Evolutionary conservation across 257 asterid genomes (phyloP).

Genomic region (Gardenia jasminoides): DNA sequence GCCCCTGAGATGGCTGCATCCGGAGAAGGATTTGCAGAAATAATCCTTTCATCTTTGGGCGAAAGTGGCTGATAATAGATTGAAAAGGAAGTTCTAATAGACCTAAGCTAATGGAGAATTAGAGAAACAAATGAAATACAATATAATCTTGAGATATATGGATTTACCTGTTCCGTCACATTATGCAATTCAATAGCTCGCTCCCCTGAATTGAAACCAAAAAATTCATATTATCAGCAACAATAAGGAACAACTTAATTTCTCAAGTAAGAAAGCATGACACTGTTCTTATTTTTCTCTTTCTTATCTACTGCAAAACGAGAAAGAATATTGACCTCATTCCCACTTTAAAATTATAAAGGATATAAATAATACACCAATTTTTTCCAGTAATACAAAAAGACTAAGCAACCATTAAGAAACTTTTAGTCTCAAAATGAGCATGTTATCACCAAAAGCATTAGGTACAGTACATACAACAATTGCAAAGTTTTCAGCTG

Average conservation of each 20-base stretch:
- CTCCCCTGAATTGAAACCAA: conserved; percentile 57
- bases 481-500: not conserved
- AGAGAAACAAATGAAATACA: conserved; percentile 17
- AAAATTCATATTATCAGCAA: conserved; percentile 3
- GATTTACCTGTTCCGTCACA: conserved; percentile 72
- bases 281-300: not conserved
- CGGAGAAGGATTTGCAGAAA: conserved; percentile 63
- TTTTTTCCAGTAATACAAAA: not conserved
- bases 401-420: not conserved
- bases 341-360: not conserved
- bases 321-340: not conserved
- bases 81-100: conserved; percentile 31
- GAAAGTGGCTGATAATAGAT: conserved; percentile 60
- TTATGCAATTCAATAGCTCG: conserved; percentile 66
- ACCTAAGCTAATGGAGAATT: conserved; percentile 30
- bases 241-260: not conserved
- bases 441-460: not conserved
- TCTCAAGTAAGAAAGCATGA: not conserved
- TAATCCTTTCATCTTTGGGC: conserved; percentile 80
- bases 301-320: not conserved
- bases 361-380: not conserved
- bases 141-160: conserved; percentile 5
- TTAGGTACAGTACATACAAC: not conserved
- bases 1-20: conserved; percentile 66
- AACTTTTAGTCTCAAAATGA: not conserved